Evolutionary conservation across 148 eudicot species (phyloP), one percentile per base, ranked within the genome.

Genomic region (Persicaria maculosa): DNA sequence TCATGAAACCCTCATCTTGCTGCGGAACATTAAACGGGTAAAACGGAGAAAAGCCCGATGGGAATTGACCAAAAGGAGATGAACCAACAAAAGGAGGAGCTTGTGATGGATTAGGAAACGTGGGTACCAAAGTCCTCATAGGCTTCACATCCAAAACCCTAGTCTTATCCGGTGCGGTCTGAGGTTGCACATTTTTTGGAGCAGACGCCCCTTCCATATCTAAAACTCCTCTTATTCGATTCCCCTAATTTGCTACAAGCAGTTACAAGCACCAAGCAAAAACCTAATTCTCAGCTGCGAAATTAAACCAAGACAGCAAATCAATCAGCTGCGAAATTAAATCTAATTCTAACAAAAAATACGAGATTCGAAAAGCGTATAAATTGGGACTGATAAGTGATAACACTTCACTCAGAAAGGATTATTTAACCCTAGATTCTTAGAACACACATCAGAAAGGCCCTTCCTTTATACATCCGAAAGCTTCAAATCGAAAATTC

Each of bases 101-200:
- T 69, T 85, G 81, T 9, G 93, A 85, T 50, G 89, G 79, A 52
- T 82, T 77, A 14, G 89, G 87, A 73, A 89, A 87, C 74, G 84
- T 75, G 31, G 93, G 93, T 65, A 74, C 87, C 44, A 89, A 81
- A 7, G 84, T 80, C 74, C 91, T 77, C 80, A 87, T 43, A n/a
- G 93, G 93, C 85, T 81, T 89, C 43, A 89, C 86, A 81, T 85
- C 88, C 79, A 84, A 84, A 53, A 89, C 85, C 85, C 82, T 87
- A 7, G 89, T 83, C 76, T 84, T 89, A 67, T 89, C 91, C 58
- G 85, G 74, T 16, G 84, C 25, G 10, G 61, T 75, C 36, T 74
- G 25, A 47, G 65, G 72, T 8, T 75, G 80, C 9, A 76, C 72
- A 55, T 69, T 50, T 25, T 68, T 74, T 3, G 79, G 84, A 48